Evolutionary conservation across 352 stramenopile genomes (phyloP), one percentile per base, ranked within the genome.

Genomic region (Globisporangium megalacanthum): DNA sequence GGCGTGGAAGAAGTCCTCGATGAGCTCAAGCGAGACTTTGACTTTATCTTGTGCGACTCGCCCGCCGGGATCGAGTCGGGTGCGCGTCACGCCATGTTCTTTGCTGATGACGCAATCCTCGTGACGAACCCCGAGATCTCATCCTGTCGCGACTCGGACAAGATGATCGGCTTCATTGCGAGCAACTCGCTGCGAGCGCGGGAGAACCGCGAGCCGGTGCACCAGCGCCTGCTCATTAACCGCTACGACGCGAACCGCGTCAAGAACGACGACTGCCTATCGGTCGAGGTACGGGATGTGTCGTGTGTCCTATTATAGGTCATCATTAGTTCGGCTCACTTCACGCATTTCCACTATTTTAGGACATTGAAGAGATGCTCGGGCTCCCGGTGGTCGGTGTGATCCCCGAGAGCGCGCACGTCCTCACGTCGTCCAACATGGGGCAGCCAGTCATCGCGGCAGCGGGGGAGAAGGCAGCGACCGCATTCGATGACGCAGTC

Each of bases 131-230:
- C 91, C 11, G 91, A 97, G 72, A 91, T 97, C 49, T 95, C 82
- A 54, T 93, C 77, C 31, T 97, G 88, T 68, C 76, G 91, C 15
- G 92, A 98, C 73, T 95, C 88, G 61, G 92, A 98, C 75, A 98
- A 98, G 70, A 98, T 98, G 92, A 96, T 98, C 64, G 92, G 92
- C 36, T 98, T 97, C 64, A 96, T 98, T 56, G 78, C 85, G 52
- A 94, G 81, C 72, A 93, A 90, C 55, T 96, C 85, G 41, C 66
- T 94, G 49, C 72, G 88, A 7, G 88, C 92, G 9, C 82, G 96
- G 52, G 77, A 95, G 56, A 72, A 73, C 33, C 76, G 84, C 42
- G 66, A 77, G 36, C 74, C 83, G 0, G 89, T 98, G 9, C 73
- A 75, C 17, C 85, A 96, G 71, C 79, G 73, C 2, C 64, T 98